Evolutionary conservation across 1,139 yeast genomes (phyloP).

Genomic region (Keqinozyma sinolaborantium): DNA sequence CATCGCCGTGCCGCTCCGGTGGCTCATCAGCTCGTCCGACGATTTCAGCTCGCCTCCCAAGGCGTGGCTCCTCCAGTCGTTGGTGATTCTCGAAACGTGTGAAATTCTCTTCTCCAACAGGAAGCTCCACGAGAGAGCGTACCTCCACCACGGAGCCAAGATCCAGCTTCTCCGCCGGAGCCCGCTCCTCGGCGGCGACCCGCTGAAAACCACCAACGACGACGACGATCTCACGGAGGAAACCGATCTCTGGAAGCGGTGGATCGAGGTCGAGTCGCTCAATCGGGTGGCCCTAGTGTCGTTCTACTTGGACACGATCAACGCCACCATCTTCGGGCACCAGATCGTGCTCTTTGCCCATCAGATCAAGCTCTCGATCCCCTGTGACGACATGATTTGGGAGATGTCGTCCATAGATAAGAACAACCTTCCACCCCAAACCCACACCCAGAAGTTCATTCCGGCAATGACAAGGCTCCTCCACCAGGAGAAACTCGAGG

Average conservation of each 20-base stretch:
- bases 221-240: background rate
- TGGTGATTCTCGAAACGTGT: constrained; percentile 51
- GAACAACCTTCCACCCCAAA: constrained; percentile 12
- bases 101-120: constrained; percentile 44
- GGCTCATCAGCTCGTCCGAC: constrained; percentile 48
- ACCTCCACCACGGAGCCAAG: constrained; percentile 64
- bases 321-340: constrained; percentile 32
- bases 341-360: constrained; percentile 24
- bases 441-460: constrained; percentile 29
- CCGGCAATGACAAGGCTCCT: constrained; percentile 54
- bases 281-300: constrained; percentile 29
- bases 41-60: constrained; percentile 42
- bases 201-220: constrained; percentile 12
- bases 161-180: constrained; percentile 61
- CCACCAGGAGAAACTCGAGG: constrained; percentile 47
- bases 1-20: constrained; percentile 57
- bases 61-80: constrained; percentile 56
- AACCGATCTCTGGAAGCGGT: constrained; percentile 18
- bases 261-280: constrained; percentile 32
- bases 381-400: constrained; percentile 31
- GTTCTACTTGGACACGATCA: constrained; percentile 27
- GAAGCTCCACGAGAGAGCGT: constrained; percentile 41
- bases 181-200: constrained; percentile 59
- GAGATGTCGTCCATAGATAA: constrained; percentile 17
- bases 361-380: constrained; percentile 26